These are phyloP conservation scores for Fistulinella cinereoalba DNA, from an alignment of 1,284 basidiomycete species.

Conservation along the genomic window DNA sequence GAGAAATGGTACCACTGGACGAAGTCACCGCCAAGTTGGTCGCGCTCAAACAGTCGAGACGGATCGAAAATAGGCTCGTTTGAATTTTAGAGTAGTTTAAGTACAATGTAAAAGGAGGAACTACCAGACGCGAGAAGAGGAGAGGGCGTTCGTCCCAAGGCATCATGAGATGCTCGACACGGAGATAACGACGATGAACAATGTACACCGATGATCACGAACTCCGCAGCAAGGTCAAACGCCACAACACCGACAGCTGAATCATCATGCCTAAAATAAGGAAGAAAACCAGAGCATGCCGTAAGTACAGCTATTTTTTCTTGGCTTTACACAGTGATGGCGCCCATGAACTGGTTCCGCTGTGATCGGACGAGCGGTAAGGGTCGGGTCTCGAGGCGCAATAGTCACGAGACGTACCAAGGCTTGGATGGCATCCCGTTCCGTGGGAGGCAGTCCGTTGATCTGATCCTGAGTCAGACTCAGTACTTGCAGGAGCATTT, in stretches of 20 bases:
- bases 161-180: too few relatives aligned
- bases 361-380: slow-evolving; percentile 22
- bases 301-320: not conserved
- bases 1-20: slow-evolving; percentile 65
- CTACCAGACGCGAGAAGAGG: too few relatives aligned
- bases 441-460: slow-evolving; percentile 75
- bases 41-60: slow-evolving; percentile 59
- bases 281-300: not conserved
- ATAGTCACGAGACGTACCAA: slow-evolving; percentile 51
- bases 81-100: slow-evolving; percentile 20
- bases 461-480: slow-evolving; percentile 87
- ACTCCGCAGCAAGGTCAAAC: not conserved
- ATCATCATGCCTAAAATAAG: not conserved
- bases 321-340: slow-evolving; percentile 22
- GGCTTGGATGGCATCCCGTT: slow-evolving; percentile 83
- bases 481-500: slow-evolving; percentile 85
- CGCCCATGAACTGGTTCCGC: slow-evolving; percentile 51
- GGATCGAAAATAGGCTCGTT: slow-evolving; percentile 55
- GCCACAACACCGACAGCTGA: not conserved
- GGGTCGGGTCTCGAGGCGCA: not conserved
- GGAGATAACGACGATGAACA: too few relatives aligned
- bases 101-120: not conserved
- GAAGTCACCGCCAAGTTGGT: slow-evolving; percentile 64
- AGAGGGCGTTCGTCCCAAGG: too few relatives aligned
- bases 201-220: too few relatives aligned